A percentile compares a stretch with the other conserved stretches of the same genome.
Evolutionary conservation across 768 basidiomycete species (phyloP).

Genomic region (Lactarius tabidus): DNA sequence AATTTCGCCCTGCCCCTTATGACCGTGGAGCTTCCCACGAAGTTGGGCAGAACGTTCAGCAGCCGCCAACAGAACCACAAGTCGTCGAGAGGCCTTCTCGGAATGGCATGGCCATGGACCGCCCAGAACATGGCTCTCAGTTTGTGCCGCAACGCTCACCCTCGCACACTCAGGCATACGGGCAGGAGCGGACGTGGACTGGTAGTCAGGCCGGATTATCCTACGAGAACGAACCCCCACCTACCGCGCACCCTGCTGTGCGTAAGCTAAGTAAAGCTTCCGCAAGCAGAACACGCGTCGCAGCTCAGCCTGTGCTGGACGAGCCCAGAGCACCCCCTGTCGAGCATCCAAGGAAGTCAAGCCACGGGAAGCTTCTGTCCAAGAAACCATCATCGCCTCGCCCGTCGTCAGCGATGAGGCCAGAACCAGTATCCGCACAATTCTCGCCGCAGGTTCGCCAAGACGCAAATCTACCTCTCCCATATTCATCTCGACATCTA

Average conservation of each 20-base stretch:
- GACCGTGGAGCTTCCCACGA: constrained; percentile 6
- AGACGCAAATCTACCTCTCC: background rate
- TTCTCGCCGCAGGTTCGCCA: background rate
- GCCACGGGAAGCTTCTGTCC: constrained; percentile 1
- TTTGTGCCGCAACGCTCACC: background rate
- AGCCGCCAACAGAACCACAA: background rate
- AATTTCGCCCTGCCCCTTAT: background rate
- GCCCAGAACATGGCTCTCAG: background rate
- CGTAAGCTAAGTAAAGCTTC: constrained; percentile 14
- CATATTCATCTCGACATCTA: constrained; percentile 1
- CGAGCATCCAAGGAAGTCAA: constrained; percentile 4
- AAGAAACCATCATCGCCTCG: background rate
- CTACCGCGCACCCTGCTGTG: constrained; percentile 12
- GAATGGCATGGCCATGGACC: background rate
- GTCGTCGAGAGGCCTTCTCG: background rate
- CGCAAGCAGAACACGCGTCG: background rate
- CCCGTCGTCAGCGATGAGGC: background rate
- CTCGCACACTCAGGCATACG: background rate
- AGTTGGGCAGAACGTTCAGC: constrained; percentile 5
- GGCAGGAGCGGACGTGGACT: constrained; percentile 7
- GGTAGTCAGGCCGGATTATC: background rate
- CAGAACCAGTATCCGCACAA: background rate
- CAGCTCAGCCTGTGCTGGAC: background rate
- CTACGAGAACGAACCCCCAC: constrained; percentile 20
- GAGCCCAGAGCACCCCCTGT: background rate